Evolutionary conservation across 768 basidiomycete species (phyloP).

Genomic region (Amanita fuliginea): DNA sequence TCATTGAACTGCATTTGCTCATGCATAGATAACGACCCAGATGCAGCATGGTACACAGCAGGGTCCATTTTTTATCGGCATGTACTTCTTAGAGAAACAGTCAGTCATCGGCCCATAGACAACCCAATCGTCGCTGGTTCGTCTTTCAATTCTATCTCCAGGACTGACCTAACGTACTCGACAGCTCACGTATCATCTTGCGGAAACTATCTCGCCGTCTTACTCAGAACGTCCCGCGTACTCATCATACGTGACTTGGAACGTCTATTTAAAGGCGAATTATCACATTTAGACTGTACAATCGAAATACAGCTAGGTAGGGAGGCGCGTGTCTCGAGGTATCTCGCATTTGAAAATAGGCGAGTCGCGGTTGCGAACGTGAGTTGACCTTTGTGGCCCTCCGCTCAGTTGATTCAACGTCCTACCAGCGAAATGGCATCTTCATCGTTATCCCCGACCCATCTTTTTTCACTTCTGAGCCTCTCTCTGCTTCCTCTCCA

Average conservation of each 20-base stretch:
- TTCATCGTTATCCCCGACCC: slow-evolving; percentile 20
- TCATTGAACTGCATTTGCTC: neutral
- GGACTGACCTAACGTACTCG: neutral
- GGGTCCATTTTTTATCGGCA: neutral
- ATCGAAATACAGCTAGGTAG: slow-evolving; percentile 30
- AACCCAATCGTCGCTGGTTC: slow-evolving; percentile 40
- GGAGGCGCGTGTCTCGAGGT: slow-evolving; percentile 22
- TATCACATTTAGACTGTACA: slow-evolving; percentile 20
- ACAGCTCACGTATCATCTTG: slow-evolving; percentile 37
- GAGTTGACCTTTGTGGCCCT: slow-evolving; percentile 10
- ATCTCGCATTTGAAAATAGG: slow-evolving; percentile 37
- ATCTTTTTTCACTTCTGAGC: slow-evolving; percentile 1
- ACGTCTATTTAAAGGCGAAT: slow-evolving; percentile 18
- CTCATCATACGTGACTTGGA: slow-evolving; percentile 33
- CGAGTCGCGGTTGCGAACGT: slow-evolving; percentile 40
- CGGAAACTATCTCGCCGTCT: slow-evolving; percentile 34
- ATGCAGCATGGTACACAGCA: neutral
- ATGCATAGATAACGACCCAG: neutral
- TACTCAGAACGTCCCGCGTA: slow-evolving; percentile 27
- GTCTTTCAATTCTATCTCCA: slow-evolving; percentile 4
- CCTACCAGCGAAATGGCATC: slow-evolving; percentile 18
- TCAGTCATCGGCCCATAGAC: slow-evolving; percentile 9
- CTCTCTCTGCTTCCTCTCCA: slow-evolving; percentile 12
- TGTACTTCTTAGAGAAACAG: neutral
- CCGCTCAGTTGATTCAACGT: neutral